Evolutionary conservation across 1,139 yeast genomes (phyloP).

Genomic region (Taiozyma sp.): DNA sequence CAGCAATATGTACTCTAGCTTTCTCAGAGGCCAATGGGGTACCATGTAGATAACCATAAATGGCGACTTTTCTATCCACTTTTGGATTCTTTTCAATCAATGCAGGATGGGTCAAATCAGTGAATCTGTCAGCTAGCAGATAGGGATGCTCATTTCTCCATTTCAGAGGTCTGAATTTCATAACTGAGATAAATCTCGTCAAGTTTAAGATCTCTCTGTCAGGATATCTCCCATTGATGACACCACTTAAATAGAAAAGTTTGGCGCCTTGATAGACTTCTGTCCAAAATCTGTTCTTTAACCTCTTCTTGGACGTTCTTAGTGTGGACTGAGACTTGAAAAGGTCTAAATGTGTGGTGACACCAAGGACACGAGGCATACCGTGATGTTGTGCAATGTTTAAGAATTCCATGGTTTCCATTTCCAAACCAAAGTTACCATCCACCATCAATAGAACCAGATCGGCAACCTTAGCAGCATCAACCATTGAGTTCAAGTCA

Average conservation of each 20-base stretch:
- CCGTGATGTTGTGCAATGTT: constrained; percentile 98
- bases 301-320: constrained; percentile 85
- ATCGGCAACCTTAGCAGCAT: constrained; percentile 94
- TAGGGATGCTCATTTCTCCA: constrained; percentile 99
- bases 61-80: constrained; percentile 82
- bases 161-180: constrained; percentile 96
- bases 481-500: constrained; percentile 94
- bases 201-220: constrained; percentile 92
- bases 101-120: constrained; percentile 95
- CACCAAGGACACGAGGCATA: constrained; percentile 96
- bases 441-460: constrained; percentile 84
- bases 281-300: constrained; percentile 97
- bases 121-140: constrained; percentile 82
- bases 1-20: constrained; percentile 89
- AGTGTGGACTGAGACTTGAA: constrained; percentile 88
- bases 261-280: constrained; percentile 99
- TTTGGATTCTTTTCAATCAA: constrained; percentile 73
- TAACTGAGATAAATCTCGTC: constrained; percentile 89
- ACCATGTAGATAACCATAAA: constrained; percentile 94
- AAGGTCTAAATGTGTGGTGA: constrained; percentile 91
- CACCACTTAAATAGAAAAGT: constrained; percentile 90
- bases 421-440: constrained; percentile 97
- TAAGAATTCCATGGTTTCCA: constrained; percentile 99
- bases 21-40: constrained; percentile 72
- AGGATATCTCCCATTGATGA: constrained; percentile 94